Percentiles rank a stretch among this genome's conserved stretches.
These are phyloP conservation scores for Chlamydomonas sp. DNA, from an alignment of 139 green algal genomes.

Conservation along the genomic window DNA sequence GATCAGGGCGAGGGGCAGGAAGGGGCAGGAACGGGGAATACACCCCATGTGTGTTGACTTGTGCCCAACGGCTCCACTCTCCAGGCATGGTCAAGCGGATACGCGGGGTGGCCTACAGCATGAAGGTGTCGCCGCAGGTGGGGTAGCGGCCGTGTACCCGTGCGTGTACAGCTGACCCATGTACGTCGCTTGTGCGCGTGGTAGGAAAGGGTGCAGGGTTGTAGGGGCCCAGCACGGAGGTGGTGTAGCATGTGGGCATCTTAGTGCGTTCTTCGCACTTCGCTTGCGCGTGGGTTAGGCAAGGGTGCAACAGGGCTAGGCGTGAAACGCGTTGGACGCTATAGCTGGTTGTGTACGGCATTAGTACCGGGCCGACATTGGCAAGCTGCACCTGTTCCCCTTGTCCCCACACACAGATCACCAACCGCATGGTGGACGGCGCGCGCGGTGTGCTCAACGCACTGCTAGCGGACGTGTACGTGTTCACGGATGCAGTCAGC, in stretches of 20 bases:
- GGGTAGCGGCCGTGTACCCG: neutral
- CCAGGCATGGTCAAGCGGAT: slow-evolving; percentile 97
- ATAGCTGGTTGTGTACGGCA: too few species aligned
- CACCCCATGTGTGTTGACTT: neutral
- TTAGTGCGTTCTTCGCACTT: too few species aligned
- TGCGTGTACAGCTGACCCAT: neutral
- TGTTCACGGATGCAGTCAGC: slow-evolving; percentile 97
- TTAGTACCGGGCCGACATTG: too few species aligned
- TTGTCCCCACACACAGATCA: slow-evolving; percentile 61
- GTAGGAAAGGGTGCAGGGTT: too few species aligned
- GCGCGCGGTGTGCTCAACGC: slow-evolving; percentile 90
- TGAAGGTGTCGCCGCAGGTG: slow-evolving; percentile 49
- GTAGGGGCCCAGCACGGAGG: too few species aligned
- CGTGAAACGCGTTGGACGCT: too few species aligned
- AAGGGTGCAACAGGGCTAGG: too few species aligned
- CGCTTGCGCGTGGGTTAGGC: too few species aligned
- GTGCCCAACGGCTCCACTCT: slow-evolving; percentile 30
- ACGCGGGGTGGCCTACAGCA: slow-evolving; percentile 92
- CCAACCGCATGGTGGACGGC: slow-evolving; percentile 93
- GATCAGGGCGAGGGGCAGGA: too few species aligned
- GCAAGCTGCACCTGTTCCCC: slow-evolving; percentile 1
- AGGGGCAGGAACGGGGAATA: too few species aligned
- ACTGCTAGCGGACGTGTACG: slow-evolving; percentile 97
- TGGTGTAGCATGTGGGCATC: too few species aligned
- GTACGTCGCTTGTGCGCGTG: too few species aligned